Evolutionary conservation across 805 yeast species (phyloP), one percentile per base, ranked within the genome.

Genomic region (Saccharomycopsis synnaedendra): DNA sequence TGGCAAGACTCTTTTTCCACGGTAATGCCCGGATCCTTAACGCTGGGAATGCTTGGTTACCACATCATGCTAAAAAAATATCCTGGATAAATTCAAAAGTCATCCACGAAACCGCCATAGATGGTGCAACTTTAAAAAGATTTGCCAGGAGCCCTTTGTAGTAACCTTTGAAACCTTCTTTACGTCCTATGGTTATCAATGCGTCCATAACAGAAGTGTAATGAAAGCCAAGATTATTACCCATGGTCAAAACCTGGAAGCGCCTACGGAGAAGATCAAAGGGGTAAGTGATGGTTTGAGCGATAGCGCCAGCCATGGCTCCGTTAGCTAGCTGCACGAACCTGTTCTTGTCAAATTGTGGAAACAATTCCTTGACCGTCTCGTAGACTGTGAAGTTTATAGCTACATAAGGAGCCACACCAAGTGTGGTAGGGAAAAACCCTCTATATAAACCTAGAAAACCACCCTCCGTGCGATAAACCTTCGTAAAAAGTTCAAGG

Each of bases 321-420:
- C 97, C 98, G 6, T 89, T 75, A 0, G 73, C 55, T 29, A 90
- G 65, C 37, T 51, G 47, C 5, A 45, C 42, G 9, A 42, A 9
- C 5, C 70, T 43, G 48, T 52, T 39, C 61, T 58, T 39, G 63
- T 62, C 28, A 48, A 34, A 46, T 28, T n/a, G 39, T 7, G 28
- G 31, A 62, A 74, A 65, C 46, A 67, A 59, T 50, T 82, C 93
- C 53, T 88, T 77, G 54, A 88, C 59, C 52, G 75, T 78, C 59
- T 93, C 97, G 67, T 89, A 90, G 42, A 87, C 78, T 2, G 96
- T 82, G 61, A 90, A 90, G 64, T 89, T 90, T 45, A 90, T 74
- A 3, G 96, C 96, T 33, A 87, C 96, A 59, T 89, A 93, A 1
- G 97, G 97, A 1, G 96, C 97, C 27, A 93, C 96, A 1, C 97